Percentiles rank a stretch among this genome's conserved stretches.
Conservation (phyloP, 305 asterid genomes). For the Rubia peregrina region DNA sequence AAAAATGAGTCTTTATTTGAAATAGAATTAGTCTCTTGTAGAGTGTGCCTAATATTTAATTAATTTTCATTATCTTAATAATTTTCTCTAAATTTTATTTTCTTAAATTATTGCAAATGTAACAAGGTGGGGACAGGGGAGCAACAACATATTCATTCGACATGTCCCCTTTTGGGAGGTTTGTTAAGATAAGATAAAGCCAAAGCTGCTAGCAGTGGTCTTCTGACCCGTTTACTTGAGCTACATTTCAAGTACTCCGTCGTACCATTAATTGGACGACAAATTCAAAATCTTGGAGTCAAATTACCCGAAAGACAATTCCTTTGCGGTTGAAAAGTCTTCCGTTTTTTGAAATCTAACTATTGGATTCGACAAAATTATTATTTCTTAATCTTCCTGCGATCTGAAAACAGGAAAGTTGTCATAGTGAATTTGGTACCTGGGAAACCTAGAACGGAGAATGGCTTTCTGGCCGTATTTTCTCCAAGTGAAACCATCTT, state of each 20-base stretch:
- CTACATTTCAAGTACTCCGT: neutral
- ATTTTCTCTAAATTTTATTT: too few species aligned
- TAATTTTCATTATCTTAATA: too few species aligned
- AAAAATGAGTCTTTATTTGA: too few species aligned
- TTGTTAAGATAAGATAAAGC: neutral
- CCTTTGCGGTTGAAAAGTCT: neutral
- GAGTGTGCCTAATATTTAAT: too few species aligned
- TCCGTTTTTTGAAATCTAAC: neutral
- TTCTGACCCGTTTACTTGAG: neutral
- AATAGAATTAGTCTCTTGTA: too few species aligned
- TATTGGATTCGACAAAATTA: neutral
- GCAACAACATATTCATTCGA: neutral
- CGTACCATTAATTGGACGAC: neutral
- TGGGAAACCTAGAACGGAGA: conserved; percentile 53
- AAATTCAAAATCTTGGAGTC: neutral
- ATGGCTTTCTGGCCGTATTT: conserved; percentile 86
- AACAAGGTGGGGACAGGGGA: neutral
- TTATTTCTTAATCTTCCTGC: neutral
- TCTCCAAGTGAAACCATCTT: conserved; percentile 80
- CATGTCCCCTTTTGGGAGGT: neutral
- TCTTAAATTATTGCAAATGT: too few species aligned
- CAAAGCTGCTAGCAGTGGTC: neutral
- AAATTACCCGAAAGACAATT: neutral
- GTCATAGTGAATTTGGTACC: conserved; percentile 26
- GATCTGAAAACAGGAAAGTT: too few species aligned